Evolutionary conservation across 805 yeast genomes (phyloP), one percentile per base, ranked within the genome.

Genomic region (Starmerella khaoyaiensis): DNA sequence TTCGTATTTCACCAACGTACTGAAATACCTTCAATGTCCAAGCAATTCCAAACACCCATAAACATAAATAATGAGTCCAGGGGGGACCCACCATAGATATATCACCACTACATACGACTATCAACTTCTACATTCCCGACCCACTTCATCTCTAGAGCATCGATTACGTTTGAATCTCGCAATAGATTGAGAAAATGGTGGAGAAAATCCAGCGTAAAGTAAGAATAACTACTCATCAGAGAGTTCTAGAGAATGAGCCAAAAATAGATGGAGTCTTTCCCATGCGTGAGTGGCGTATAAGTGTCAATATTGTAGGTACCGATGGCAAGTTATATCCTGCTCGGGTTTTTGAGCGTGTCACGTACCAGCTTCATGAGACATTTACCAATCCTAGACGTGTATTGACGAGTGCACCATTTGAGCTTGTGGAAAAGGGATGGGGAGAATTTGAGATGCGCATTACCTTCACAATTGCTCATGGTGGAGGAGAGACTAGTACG

Each of bases 361-460:
- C 93, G 4, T 87, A 87, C 59, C 77, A 83, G 49, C 69, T 90
- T 46, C 98, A 87, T 63, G 97, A 96, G 34, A 90, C 97, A 8
- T 87, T 87, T 62, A 74, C 73, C 34, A 84, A 84, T 57, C 97
- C 97, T 9, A 76, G 72, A 46, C 72, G 96, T 57, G 67, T 78
- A 10, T 58, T 83, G 55, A 81, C 79, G 53, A 76, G 76, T 53
- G 71, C 79, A 8, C 98, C 98, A 9, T 87, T 86, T 62, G 71
- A 62, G 54, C 78, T 87, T 40, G 80, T 74, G 53, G 98, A 87
- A 58, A 77, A 82, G 62, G 98, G 98, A 35, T 87, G 98, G 97
- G 98, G 97, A 57, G 97, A 87, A 49, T 87, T 87, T 53, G 95
- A 86, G 54, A 69, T 90, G 56, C 80, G 80, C 26, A 76, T 90